phyloP scores from a whole-genome alignment of 805 yeast genomes.

The Myxozyma sirexii region DNA sequence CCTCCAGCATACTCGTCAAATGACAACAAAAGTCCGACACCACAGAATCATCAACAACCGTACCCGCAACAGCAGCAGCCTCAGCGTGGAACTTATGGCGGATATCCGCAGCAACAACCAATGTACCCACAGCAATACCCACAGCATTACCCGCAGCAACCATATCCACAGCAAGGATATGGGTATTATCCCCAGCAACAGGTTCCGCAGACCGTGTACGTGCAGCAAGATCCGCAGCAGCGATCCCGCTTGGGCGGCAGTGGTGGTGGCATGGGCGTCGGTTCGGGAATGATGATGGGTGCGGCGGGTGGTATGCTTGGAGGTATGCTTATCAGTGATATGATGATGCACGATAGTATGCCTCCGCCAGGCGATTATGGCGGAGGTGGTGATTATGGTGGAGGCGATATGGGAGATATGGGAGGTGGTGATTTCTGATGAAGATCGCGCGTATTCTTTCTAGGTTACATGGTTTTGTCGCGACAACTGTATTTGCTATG shows the following conservation, averaged over 20 bases:
- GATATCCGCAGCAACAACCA: constrained; percentile 27
- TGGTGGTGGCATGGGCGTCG: constrained; percentile 43
- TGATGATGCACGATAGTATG: constrained; percentile 44
- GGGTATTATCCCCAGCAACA: constrained; percentile 45
- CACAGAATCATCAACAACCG: constrained; percentile 16
- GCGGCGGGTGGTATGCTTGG: constrained; percentile 66
- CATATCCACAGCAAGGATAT: constrained; percentile 33
- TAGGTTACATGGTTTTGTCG: neutral
- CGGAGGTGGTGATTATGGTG: constrained; percentile 34
- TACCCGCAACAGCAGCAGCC: constrained; percentile 24
- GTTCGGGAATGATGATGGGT: constrained; percentile 50
- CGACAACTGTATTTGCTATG: no score
- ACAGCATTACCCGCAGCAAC: constrained; percentile 35
- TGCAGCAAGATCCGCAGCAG: constrained; percentile 41
- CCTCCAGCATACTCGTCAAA: constrained; percentile 32
- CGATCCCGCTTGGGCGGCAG: constrained; percentile 25
- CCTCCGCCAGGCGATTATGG: constrained; percentile 44
- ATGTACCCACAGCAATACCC: constrained; percentile 12
- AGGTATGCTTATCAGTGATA: constrained; percentile 56
- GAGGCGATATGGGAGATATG: constrained; percentile 41
- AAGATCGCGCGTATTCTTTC: neutral
- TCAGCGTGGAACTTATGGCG: constrained; percentile 19
- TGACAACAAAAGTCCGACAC: neutral
- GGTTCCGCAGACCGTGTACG: constrained; percentile 34
- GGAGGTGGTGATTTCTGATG: constrained; percentile 33